These are phyloP conservation scores for Tirmania nivea DNA, from an alignment of 495 filamentous ascomycete genomes.

Conservation along the genomic window DNA sequence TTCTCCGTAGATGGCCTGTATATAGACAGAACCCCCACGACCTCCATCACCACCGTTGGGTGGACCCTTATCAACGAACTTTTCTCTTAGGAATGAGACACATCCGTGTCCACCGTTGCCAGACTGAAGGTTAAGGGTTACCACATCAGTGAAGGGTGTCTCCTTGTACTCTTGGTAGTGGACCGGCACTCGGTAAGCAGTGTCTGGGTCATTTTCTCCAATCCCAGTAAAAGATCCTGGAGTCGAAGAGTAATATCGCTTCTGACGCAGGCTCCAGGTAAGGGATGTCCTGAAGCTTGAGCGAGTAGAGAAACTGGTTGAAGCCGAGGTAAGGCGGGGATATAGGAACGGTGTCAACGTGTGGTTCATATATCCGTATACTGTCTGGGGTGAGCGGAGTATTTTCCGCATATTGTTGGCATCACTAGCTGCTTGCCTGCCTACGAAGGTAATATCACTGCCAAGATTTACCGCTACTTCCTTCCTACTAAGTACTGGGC, in stretches of 20 bases:
- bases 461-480: no score
- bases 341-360: neutral
- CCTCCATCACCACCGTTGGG: conserved; percentile 94
- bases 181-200: neutral
- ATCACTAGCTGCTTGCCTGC: no score
- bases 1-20: conserved; percentile 76
- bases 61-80: conserved; percentile 68
- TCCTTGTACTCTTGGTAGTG: conserved; percentile 43
- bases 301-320: no score
- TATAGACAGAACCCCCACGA: conserved; percentile 74
- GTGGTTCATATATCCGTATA: neutral
- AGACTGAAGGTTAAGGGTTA: conserved; percentile 48
- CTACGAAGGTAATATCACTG: no score
- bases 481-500: no score
- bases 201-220: neutral
- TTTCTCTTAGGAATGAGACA: conserved; percentile 78
- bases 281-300: no score
- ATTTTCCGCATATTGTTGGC: neutral
- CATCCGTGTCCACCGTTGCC: conserved; percentile 78
- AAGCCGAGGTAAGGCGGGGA: neutral
- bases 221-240: no score
- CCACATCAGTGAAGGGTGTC: conserved; percentile 70
- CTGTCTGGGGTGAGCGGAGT: neutral
- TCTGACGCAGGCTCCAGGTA: no score
- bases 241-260: no score